These are phyloP conservation scores for Poteriospumella lacustris DNA, from an alignment of 108 stramenopile species.

Conservation along the genomic window DNA sequence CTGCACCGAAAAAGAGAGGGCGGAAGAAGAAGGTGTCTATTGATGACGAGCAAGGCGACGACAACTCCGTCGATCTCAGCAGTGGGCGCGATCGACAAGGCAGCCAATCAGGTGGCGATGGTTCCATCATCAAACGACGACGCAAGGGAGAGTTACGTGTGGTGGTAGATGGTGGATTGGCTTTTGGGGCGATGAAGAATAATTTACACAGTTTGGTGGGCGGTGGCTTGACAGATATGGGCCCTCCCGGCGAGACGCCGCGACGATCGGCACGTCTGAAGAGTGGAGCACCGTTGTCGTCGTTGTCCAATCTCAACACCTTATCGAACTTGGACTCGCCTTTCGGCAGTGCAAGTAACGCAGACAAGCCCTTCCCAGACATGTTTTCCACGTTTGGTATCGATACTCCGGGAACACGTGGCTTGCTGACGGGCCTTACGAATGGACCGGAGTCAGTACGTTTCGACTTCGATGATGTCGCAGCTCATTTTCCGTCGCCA, in stretches of 20 bases:
- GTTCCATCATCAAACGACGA: slow-evolving; percentile 29
- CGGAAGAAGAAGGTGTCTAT: no score
- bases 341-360: not conserved
- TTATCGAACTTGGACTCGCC: not conserved
- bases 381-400: not conserved
- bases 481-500: slow-evolving; percentile 20
- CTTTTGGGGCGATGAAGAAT: not conserved
- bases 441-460: not conserved
- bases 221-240: slow-evolving; percentile 19
- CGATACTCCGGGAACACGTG: not conserved
- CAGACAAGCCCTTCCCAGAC: not conserved
- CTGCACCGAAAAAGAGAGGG: no score
- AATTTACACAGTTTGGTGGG: not conserved
- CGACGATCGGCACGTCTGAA: not conserved
- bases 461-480: slow-evolving; percentile 30
- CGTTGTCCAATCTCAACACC: slow-evolving; percentile 12
- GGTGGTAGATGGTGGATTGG: not conserved
- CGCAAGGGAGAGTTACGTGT: slow-evolving; percentile 20
- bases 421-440: slow-evolving; percentile 5
- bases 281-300: not conserved
- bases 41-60: no score
- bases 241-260: slow-evolving; percentile 19
- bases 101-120: no score
- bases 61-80: no score
- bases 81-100: no score